Conservation (phyloP, 1,139 yeast genomes). For the Yamadazyma taylorii region DNA sequence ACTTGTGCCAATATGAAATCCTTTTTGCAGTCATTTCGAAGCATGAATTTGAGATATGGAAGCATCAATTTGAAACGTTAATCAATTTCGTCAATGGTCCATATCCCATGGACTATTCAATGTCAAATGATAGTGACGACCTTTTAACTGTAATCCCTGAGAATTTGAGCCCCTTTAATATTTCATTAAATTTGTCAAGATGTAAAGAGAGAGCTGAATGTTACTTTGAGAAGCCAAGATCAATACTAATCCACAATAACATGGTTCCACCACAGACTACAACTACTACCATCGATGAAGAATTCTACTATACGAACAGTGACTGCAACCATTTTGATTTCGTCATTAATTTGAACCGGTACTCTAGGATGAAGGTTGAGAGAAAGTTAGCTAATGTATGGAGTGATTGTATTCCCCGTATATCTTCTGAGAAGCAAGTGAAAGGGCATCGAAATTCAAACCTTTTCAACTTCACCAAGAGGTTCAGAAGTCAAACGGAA, state of each 20-base stretch:
- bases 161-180: constrained; percentile 11
- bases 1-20: constrained; percentile 44
- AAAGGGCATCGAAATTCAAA: constrained; percentile 5
- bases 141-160: constrained; percentile 7
- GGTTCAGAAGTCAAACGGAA: constrained; percentile 1
- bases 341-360: constrained; percentile 6
- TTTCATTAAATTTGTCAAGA: constrained; percentile 7
- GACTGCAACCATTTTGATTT: too few species aligned
- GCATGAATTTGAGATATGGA: constrained; percentile 45
- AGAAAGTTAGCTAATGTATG: constrained; percentile 18
- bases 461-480: constrained; percentile 5
- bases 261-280: too few species aligned
- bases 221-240: constrained; percentile 9
- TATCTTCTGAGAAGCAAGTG: constrained; percentile 5
- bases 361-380: constrained; percentile 20
- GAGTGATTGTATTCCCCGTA: constrained; percentile 21
- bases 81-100: constrained; percentile 44
- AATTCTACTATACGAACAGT: too few species aligned
- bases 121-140: constrained; percentile 4
- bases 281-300: too few species aligned
- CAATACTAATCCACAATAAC: constrained; percentile 3
- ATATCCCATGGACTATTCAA: constrained; percentile 34
- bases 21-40: constrained; percentile 34
- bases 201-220: constrained; percentile 4
- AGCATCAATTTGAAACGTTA: constrained; percentile 30